Evolutionary conservation across 495 filamentous ascomycete species (phyloP).

Genomic region (Trypethelium eluteriae): DNA sequence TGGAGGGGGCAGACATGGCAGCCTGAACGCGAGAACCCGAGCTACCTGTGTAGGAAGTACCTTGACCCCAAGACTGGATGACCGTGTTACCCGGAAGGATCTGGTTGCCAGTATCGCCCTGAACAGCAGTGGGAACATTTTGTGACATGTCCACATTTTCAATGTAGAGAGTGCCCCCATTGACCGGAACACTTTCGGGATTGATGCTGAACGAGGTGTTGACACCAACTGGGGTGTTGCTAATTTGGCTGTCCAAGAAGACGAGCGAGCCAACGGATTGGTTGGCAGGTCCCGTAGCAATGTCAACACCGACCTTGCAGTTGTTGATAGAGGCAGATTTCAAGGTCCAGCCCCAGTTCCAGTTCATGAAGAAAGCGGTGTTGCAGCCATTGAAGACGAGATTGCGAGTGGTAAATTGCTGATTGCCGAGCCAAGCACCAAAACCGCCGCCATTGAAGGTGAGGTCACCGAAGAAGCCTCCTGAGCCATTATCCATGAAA

Average conservation of each 20-base stretch:
- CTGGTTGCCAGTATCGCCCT: slow-evolving; percentile 43
- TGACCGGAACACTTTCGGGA: slow-evolving; percentile 30
- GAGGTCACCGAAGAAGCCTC: slow-evolving; percentile 43
- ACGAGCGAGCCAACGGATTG: slow-evolving; percentile 42
- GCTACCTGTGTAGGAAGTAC: slow-evolving; percentile 43
- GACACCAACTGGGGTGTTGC: slow-evolving; percentile 33
- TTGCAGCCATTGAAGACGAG: slow-evolving; percentile 44
- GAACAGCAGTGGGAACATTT: slow-evolving; percentile 42
- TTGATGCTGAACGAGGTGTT: slow-evolving; percentile 28
- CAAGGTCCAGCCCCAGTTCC: slow-evolving; percentile 52
- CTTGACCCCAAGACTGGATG: slow-evolving; percentile 47
- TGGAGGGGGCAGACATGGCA: slow-evolving; percentile 32
- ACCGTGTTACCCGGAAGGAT: slow-evolving; percentile 52
- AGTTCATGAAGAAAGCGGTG: slow-evolving; percentile 46
- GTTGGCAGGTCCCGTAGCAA: slow-evolving; percentile 43
- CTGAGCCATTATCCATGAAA: slow-evolving; percentile 85
- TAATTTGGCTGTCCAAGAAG: slow-evolving; percentile 36
- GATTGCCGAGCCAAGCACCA: slow-evolving; percentile 45
- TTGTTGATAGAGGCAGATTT: slow-evolving; percentile 41
- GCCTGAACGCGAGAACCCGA: slow-evolving; percentile 40
- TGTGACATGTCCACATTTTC: slow-evolving; percentile 64
- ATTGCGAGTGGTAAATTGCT: slow-evolving; percentile 48
- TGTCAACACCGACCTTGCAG: slow-evolving; percentile 52
- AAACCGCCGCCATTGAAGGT: slow-evolving; percentile 42
- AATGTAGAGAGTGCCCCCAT: slow-evolving; percentile 49